These are phyloP conservation scores for Mortierella polycephala DNA, from an alignment of 371 early-diverging fungal species.

Conservation along the genomic window DNA sequence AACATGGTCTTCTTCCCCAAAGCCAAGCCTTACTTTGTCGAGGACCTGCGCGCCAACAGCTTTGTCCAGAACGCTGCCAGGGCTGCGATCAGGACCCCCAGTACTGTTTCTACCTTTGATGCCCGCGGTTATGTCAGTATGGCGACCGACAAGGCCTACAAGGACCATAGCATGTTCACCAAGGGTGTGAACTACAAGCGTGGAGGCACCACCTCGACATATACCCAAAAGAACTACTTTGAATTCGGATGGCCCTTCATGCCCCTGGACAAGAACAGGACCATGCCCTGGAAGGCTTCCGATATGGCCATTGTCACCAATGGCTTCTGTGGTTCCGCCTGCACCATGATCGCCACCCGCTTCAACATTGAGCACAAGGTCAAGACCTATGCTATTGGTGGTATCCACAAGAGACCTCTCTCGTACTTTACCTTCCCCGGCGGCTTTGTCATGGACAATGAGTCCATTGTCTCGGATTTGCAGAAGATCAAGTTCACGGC, in stretches of 20 bases:
- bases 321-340: constrained; percentile 53
- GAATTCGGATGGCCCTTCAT: constrained; percentile 39
- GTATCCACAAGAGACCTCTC: constrained; percentile 29
- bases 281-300: constrained; percentile 41
- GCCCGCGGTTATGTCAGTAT: constrained; percentile 33
- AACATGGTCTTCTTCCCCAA: constrained; percentile 48
- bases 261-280: constrained; percentile 42
- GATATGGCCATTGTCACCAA: constrained; percentile 55
- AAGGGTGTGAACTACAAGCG: constrained; percentile 39
- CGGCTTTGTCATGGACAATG: constrained; percentile 49
- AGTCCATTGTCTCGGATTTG: constrained; percentile 25
- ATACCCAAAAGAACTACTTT: constrained; percentile 42
- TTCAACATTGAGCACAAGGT: constrained; percentile 39
- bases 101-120: constrained; percentile 32
- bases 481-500: constrained; percentile 25
- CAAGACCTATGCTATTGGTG: constrained; percentile 45
- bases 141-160: constrained; percentile 27
- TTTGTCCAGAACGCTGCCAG: constrained; percentile 30
- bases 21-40: constrained; percentile 49
- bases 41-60: constrained; percentile 34
- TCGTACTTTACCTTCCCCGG: constrained; percentile 55
- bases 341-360: constrained; percentile 54
- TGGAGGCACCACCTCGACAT: constrained; percentile 29
- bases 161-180: constrained; percentile 49
- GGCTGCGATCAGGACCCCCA: constrained; percentile 23